Base-by-base conservation (phyloP, 805 yeast genomes). In the Teunomyces gatunensis region DNA sequence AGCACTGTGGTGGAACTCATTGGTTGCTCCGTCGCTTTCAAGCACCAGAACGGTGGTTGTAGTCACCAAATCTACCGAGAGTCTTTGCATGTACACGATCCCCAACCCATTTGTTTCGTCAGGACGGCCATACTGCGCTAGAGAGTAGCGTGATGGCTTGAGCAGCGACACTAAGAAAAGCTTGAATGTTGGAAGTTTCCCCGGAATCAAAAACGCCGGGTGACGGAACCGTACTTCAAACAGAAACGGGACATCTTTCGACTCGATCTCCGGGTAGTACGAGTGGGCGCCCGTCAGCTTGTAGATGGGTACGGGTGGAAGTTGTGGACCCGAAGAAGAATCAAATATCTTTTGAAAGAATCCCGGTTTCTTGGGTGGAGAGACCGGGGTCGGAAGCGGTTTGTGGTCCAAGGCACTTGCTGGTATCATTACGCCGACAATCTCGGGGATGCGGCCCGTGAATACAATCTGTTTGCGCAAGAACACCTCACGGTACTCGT, bases 201-300 rank as follows among this genome's bases (percentile, higher is more conserved):
- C 62, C 0, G 84, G 84, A 3, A 75, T 65, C 45, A 80, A 60
- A 34, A 66, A 68, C 1, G 79, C 73, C 0, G 82, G 80, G 46
- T 73, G 64, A 25, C 74, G 65, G 53, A 77, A 71, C 42, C 85
- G 61, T 13, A 73, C 67, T 56, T 81, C 86, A 46, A 81, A 67
- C 2, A 68, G 57, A 44, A 75, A 64, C 3, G 70, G 68, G 13
- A 77, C 68, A 39, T 73, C 69, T 12, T 59, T 53, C 4, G 71
- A 61, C 17, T 59, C 56, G 12, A 72, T 65, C 39, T 61, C 58
- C 3, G 57, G 58, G 20, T 47, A 49, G 36, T 50, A 39, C 3
- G 52, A 27, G 13, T 32, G 28, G 2, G 45, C 36, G 1, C 54
- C 43, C 4, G 45, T 27, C 36, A 42, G 25, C 29, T 51, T 45